Evolutionary conservation across 169 alveolate species (phyloP), one percentile per base, ranked within the genome.

Genomic region (Plasmodium reichenowi): DNA sequence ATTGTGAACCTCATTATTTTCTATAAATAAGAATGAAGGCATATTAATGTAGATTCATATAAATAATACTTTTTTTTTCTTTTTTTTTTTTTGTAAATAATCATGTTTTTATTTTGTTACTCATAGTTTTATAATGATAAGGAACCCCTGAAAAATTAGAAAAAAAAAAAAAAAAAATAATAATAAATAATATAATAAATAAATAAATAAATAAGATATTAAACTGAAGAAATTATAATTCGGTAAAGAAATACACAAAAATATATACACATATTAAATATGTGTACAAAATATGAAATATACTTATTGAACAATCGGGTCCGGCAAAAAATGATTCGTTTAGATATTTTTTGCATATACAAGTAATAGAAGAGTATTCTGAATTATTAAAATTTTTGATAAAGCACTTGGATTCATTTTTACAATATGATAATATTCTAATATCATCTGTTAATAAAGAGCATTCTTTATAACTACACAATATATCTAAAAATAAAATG

Each of bases 301-400:
- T 66, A 78, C 89, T 50, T 78, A 78, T 78, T 50, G 89, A 78
- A 66, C 89, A 78, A 52, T 78, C 78, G n/a, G 89, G 89, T 48
- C 89, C 89, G 7, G 89, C 89, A 70, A 78, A 78, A 60, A 74
- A 74, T 22, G 50, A 78, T 17, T 78, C 76, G 9, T 78, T 63
- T 45, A 32, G 48, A 50, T 64, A 66, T 17, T 78, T 78, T 78
- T 50, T 78, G 74, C 89, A 78, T 43, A 64, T 32, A 66, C 89
- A 78, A 13, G n/a, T 10, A 64, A 78, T 78, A 20, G 78, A 64
- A 50, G 89, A 50, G 58, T 78, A 26, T 12, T 64, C 71, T 24
- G 70, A 48, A 58, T 70, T 43, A 43, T 66, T 20, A 15, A 54
- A 26, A 59, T 50, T 45, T 52, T 78, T 78, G 52, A 78, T 52